Evolutionary conservation across 192 early-diverging fungal genomes (phyloP).

Genomic region (Coemansia sp.): DNA sequence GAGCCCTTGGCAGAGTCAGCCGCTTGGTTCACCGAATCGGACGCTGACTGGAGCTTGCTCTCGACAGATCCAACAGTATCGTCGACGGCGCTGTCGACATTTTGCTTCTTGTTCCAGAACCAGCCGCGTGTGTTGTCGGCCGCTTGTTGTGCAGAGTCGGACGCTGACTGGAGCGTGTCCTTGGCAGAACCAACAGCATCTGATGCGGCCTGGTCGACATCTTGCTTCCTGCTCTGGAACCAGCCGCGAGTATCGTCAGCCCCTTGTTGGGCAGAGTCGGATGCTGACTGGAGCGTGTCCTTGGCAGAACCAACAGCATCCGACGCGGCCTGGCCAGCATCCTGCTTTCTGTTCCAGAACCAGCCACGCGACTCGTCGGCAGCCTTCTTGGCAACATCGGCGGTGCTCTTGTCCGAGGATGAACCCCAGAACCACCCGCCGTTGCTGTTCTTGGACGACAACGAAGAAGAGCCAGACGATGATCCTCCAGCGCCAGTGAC

Average conservation of each 20-base stretch:
- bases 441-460: not conserved
- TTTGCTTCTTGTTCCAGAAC: slow-evolving; percentile 1
- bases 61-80: too few relatives aligned
- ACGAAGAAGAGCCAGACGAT: not conserved
- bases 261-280: slow-evolving; percentile 1
- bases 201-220: slow-evolving; percentile 6
- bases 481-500: slow-evolving; percentile 2
- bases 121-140: slow-evolving; percentile 17
- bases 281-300: slow-evolving; percentile 6
- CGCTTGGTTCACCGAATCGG: not conserved
- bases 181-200: not conserved
- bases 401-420: not conserved
- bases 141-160: slow-evolving; percentile 2
- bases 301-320: slow-evolving; percentile 16
- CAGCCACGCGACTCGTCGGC: slow-evolving; percentile 30
- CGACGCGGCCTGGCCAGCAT: slow-evolving; percentile 12
- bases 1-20: slow-evolving; percentile 13
- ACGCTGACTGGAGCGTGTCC: not conserved
- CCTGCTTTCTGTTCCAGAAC: slow-evolving; percentile 35
- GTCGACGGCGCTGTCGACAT: too few relatives aligned
- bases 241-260: slow-evolving; percentile 6
- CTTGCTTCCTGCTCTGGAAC: slow-evolving; percentile 20
- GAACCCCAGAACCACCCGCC: slow-evolving; percentile 3
- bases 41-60: too few relatives aligned
- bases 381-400: slow-evolving; percentile 12